Base-by-base conservation (phyloP, 805 yeast genomes). In the Spencermartinsiella europaea region DNA sequence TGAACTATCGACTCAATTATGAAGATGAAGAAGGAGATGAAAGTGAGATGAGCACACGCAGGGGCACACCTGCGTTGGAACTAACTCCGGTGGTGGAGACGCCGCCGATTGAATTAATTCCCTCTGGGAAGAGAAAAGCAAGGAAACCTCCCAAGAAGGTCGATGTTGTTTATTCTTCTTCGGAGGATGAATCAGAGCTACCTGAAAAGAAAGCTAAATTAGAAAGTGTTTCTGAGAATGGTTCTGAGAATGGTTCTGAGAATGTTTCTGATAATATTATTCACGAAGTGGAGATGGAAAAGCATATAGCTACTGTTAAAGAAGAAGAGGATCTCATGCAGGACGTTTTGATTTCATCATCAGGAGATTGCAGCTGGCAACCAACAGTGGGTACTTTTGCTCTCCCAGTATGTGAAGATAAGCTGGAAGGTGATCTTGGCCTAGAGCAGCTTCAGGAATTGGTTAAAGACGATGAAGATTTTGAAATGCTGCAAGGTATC, bases 391-490 rank as follows among this genome's bases (percentile, higher is more conserved):
- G 74, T 2, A 73, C 61, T 1, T 46, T 52, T 3, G 88, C 91
- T 1, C 51, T 60, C 12, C 74, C 88, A 0, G 88, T 83, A 2
- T 79, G 70, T 47, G 74, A 73, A 12, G 75, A 71, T 38, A 65
- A 64, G 34, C 28, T 51, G 3, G 59, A 64, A 2, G 50, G 51
- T 12, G 52, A 52, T 3, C 57, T 65, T 28, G 79, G 76, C 38
- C 56, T 88, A 19, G 68, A 66, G 3, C 69, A 70, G 16, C 52
- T 86, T 2, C 84, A 82, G 51, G 59, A 63, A 1, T 47, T 79
- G 2, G 65, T 89, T 4, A 79, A 77, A 55, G 96, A 89, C 58
- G 79, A 77, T 1, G 96, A 90, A 61, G 97, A 89, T 62, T 66
- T 80, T 40, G 61, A 59, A 33, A 59, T 83, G 15, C 72, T 85